Evolutionary conservation across 495 filamentous ascomycete genomes (phyloP), one percentile per base, ranked within the genome.

Genomic region (Podospora pseudoanserina): DNA sequence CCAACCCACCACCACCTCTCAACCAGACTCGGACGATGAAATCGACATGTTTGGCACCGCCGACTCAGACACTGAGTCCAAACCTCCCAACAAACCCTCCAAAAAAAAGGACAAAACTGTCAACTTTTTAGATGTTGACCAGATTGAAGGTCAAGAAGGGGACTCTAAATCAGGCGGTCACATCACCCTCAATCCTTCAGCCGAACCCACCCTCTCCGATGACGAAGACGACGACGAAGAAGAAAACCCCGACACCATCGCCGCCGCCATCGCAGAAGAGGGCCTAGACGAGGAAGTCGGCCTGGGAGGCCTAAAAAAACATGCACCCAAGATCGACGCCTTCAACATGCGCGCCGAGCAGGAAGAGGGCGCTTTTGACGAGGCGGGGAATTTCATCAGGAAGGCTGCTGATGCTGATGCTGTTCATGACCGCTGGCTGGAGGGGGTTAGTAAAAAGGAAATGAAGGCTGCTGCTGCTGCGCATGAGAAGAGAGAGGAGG

Each of bases 291-390:
- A 92, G 61, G 95, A 98, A 76, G 80, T 99, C 34, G 96, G 96
- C 2, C 89, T 91, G 3, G 96, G 95, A 6, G 89, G 88, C 0
- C 89, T 93, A 71, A 98, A 97, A 79, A 93, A 91, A 75, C 92
- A 96, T 76, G 96, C 96, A 18, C 95, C 95, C n/a, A 89, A 95
- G 72, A 83, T 98, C 28, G 95, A 97, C 78, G 95, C 93, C 0
- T 99, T 99, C 84, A 97, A 99, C 74, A 93, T 99, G 87, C 87
- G 85, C 61, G 79, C 83, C 5, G 95, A 99, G 78, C 88, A 93
- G 74, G 96, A 99, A 76, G 95, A 98, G 74, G 95, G 95, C 0
- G 83, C 87, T 15, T 98, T 97, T 73, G 95, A 99, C 74, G 91
- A 91, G 65, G 81, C 87, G 18, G 95, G 95, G 3, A 98, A 97